phyloP scores from a whole-genome alignment of 495 filamentous ascomycete species.

The Collariella sp. region DNA sequence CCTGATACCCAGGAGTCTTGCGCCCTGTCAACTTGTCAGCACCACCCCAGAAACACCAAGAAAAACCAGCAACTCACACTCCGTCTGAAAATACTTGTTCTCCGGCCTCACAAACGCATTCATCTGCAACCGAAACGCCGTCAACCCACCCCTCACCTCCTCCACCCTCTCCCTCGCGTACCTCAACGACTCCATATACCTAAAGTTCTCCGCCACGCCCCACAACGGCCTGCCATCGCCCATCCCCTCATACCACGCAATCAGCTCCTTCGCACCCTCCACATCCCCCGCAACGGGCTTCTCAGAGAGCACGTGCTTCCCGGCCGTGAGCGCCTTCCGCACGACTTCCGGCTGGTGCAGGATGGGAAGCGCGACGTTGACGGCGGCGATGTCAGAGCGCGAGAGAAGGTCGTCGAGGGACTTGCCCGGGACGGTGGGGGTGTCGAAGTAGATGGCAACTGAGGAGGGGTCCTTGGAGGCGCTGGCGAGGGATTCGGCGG shows the following conservation, averaged over 20 bases:
- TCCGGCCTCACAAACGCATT: constrained; percentile 43
- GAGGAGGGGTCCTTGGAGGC: constrained; percentile 17
- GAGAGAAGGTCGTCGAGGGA: constrained; percentile 52
- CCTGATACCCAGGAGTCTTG: constrained; percentile 61
- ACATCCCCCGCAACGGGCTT: constrained; percentile 70
- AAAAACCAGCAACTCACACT: constrained; percentile 33
- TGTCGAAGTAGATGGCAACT: constrained; percentile 48
- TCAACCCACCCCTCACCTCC: constrained; percentile 56
- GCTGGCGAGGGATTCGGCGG: constrained; percentile 26
- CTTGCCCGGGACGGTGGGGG: constrained; percentile 41
- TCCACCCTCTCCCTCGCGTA: constrained; percentile 48
- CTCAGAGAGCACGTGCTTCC: constrained; percentile 74
- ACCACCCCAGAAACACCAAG: not conserved
- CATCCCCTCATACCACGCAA: constrained; percentile 50
- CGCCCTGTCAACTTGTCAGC: constrained; percentile 41
- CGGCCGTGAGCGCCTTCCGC: constrained; percentile 49
- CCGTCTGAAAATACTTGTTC: constrained; percentile 50
- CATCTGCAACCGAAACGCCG: constrained; percentile 53
- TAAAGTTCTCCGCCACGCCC: constrained; percentile 69
- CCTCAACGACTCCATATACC: constrained; percentile 51
- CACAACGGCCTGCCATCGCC: constrained; percentile 41
- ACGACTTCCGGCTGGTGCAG: constrained; percentile 49
- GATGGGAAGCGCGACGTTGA: constrained; percentile 64
- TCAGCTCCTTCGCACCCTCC: constrained; percentile 46
- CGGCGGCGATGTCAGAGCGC: constrained; percentile 56